Evolutionary conservation across 2,329 filamentous ascomycete species (phyloP).

Genomic region (Domatiomyces globalis): DNA sequence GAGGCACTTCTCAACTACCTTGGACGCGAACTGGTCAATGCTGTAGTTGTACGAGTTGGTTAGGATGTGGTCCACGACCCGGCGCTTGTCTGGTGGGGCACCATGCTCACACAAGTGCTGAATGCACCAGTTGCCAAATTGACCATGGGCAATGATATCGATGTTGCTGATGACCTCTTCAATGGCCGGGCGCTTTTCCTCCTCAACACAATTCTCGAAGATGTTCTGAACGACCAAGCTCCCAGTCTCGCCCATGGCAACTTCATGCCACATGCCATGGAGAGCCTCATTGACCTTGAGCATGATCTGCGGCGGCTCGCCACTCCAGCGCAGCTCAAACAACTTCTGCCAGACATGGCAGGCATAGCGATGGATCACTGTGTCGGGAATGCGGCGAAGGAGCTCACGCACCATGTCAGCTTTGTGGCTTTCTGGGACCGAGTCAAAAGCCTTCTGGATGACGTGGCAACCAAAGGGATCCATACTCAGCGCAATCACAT

Average conservation of each 20-base stretch:
- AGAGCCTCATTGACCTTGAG: slow-evolving; percentile 89
- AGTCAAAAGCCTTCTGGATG: slow-evolving; percentile 96
- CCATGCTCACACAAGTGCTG: slow-evolving; percentile 98
- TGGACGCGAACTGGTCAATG: slow-evolving; percentile 97
- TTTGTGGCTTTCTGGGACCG: slow-evolving; percentile 94
- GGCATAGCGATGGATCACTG: slow-evolving; percentile 94
- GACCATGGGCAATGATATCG: slow-evolving; percentile 88
- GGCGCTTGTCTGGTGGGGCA: slow-evolving; percentile 73
- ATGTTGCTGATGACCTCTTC: slow-evolving; percentile 92
- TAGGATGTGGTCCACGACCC: slow-evolving; percentile 90
- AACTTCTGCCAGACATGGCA: slow-evolving; percentile 99
- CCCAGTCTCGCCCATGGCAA: slow-evolving; percentile 90
- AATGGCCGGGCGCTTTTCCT: slow-evolving; percentile 97
- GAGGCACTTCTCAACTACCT: slow-evolving; percentile 96
- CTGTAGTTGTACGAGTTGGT: slow-evolving; percentile 90
- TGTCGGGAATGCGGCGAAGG: slow-evolving; percentile 87
- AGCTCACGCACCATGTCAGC: slow-evolving; percentile 98
- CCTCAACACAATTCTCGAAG: slow-evolving; percentile 96
- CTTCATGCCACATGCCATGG: slow-evolving; percentile 95
- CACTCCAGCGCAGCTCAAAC: slow-evolving; percentile 91
- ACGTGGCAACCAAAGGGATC: slow-evolving; percentile 98
- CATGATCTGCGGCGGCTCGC: slow-evolving; percentile 95
- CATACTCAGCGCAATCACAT: slow-evolving; percentile 90
- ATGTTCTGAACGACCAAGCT: slow-evolving; percentile 98
- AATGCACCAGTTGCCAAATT: slow-evolving; percentile 99